Percentiles rank a stretch among this genome's conserved stretches.
phyloP scores from a whole-genome alignment of 139 green algal genomes.

The Gonium pectorale region DNA sequence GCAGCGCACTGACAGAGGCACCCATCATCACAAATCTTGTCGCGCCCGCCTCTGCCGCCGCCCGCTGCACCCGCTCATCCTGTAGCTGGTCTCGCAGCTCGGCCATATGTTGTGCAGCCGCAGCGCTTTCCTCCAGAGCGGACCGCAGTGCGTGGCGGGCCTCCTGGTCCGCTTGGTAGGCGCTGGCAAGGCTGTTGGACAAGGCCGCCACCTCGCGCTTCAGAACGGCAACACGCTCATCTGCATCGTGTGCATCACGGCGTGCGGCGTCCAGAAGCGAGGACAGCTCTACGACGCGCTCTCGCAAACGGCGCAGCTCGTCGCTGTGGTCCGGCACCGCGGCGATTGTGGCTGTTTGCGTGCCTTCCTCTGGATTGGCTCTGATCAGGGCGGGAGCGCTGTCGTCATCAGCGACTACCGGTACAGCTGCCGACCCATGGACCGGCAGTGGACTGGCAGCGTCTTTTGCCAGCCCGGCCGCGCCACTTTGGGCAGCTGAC shows the following conservation, averaged over 20 bases:
- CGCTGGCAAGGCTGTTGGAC: not conserved
- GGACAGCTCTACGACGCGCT: not conserved
- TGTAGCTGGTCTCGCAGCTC: not conserved
- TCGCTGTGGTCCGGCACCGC: too few species aligned
- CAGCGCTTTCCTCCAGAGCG: not conserved
- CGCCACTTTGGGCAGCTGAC: too few species aligned
- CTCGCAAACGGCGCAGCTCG: not conserved
- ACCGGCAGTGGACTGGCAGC: too few species aligned
- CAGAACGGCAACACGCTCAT: not conserved
- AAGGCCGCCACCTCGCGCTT: not conserved
- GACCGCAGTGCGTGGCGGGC: not conserved
- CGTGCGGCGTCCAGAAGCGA: not conserved
- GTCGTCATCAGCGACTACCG: too few species aligned
- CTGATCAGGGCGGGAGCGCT: too few species aligned
- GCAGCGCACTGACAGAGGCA: too few species aligned
- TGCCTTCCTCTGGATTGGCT: too few species aligned
- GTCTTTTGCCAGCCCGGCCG: too few species aligned
- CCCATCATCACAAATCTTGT: too few species aligned
- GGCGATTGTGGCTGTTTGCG: too few species aligned
- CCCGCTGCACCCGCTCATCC: not conserved
- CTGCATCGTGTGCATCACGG: not conserved
- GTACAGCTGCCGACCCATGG: too few species aligned
- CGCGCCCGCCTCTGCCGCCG: too few species aligned
- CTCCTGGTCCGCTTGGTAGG: not conserved
- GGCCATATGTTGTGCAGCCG: not conserved